phyloP scores from a whole-genome alignment of 495 filamentous ascomycete species.

The Talaromyces wortmannii region DNA sequence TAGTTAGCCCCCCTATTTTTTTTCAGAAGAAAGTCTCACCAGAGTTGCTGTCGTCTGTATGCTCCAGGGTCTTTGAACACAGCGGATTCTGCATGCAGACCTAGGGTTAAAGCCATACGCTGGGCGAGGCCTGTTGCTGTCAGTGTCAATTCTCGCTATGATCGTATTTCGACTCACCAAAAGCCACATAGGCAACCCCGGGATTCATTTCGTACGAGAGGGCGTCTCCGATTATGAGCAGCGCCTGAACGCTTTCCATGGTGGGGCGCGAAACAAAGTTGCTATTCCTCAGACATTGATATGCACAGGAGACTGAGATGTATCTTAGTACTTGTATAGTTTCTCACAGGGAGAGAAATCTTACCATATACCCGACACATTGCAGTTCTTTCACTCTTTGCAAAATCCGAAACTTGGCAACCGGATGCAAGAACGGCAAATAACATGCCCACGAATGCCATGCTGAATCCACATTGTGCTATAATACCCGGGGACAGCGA shows the following conservation, averaged over 20 bases:
- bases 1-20: conserved; percentile 1
- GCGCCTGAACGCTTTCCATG: conserved; percentile 50
- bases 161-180: conserved; percentile 24
- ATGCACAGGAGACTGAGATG: conserved; percentile 49
- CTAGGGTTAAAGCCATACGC: conserved; percentile 50
- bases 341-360: not conserved
- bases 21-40: conserved; percentile 16
- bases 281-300: conserved; percentile 55
- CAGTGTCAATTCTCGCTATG: not conserved
- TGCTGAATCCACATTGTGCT: conserved; percentile 49
- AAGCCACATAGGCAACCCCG: conserved; percentile 52
- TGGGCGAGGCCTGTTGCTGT: conserved; percentile 42
- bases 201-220: conserved; percentile 61
- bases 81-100: conserved; percentile 47
- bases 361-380: conserved; percentile 54
- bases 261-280: conserved; percentile 55
- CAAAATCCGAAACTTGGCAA: conserved; percentile 70
- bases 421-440: conserved; percentile 77
- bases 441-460: conserved; percentile 62
- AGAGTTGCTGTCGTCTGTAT: conserved; percentile 35
- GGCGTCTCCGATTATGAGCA: conserved; percentile 53
- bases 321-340: not conserved
- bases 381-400: conserved; percentile 49
- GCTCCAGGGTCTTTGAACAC: conserved; percentile 33
- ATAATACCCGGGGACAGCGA: conserved; percentile 18